phyloP scores from a whole-genome alignment of 306 rosid genomes.

The Lathyrus oleraceus region DNA sequence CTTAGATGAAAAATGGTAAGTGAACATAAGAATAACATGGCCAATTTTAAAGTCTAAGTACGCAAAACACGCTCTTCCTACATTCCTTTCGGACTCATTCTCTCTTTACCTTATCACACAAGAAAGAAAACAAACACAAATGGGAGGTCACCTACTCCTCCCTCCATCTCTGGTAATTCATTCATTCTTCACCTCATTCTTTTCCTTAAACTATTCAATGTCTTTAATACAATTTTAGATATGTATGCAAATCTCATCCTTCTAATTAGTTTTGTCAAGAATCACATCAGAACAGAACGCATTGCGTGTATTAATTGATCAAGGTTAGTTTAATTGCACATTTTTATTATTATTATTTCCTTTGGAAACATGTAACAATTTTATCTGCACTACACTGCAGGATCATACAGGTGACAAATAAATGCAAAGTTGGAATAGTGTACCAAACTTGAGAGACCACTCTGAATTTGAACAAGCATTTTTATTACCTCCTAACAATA shows the following conservation, averaged over 20 bases:
- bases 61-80: slow-evolving; percentile 26
- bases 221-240: no score
- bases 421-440: slow-evolving; percentile 14
- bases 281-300: background rate
- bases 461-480: background rate
- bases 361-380: background rate
- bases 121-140: slow-evolving; percentile 1
- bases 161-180: no score
- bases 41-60: background rate
- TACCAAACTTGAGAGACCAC: slow-evolving; percentile 12
- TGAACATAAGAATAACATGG: background rate
- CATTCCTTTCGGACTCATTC: background rate
- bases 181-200: no score
- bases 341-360: background rate
- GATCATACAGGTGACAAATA: background rate
- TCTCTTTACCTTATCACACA: background rate
- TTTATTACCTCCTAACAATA: background rate
- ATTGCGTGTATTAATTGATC: background rate
- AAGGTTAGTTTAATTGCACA: background rate
- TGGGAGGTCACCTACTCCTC: no score
- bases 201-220: no score
- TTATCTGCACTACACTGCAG: background rate
- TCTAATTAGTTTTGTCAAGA: background rate
- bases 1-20: background rate
- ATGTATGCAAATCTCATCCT: no score